phyloP scores from a whole-genome alignment of 1,284 basidiomycete genomes.

The Apiotrichum siamense region DNA sequence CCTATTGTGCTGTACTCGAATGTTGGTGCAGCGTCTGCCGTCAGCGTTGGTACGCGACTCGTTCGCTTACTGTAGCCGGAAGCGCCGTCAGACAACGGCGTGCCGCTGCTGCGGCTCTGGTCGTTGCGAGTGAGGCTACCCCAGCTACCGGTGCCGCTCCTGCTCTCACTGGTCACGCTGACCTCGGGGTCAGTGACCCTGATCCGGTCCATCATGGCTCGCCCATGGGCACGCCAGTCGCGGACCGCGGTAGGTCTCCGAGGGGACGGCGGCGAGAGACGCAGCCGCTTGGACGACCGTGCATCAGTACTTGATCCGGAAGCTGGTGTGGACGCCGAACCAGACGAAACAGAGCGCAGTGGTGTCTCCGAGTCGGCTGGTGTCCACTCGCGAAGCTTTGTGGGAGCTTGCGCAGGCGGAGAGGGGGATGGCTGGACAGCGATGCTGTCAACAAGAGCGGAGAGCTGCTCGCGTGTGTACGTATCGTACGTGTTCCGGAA shows the following conservation, averaged over 20 bases:
- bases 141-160: conserved; percentile 13
- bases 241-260: conserved; percentile 2
- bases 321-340: conserved; percentile 6
- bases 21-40: conserved; percentile 17
- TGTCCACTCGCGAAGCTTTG: conserved; percentile 23
- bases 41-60: background rate
- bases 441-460: conserved; percentile 82
- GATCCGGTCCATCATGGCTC: conserved; percentile 41
- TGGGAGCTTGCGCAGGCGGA: conserved; percentile 54
- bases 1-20: conserved; percentile 23
- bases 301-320: conserved; percentile 20
- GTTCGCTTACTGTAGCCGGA: conserved; percentile 6
- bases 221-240: conserved; percentile 39
- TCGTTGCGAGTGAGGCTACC: background rate
- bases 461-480: conserved; percentile 83
- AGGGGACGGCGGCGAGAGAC: conserved; percentile 27
- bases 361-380: conserved; percentile 10
- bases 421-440: conserved; percentile 61
- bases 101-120: background rate
- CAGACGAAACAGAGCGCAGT: background rate
- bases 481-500: conserved; percentile 88
- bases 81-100: background rate
- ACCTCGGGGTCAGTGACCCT: conserved; percentile 31
- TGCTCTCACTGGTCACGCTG: conserved; percentile 32
- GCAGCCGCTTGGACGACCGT: conserved; percentile 31